These are phyloP conservation scores for Pythium apleroticum DNA, from an alignment of 352 stramenopile species.

Conservation along the genomic window DNA sequence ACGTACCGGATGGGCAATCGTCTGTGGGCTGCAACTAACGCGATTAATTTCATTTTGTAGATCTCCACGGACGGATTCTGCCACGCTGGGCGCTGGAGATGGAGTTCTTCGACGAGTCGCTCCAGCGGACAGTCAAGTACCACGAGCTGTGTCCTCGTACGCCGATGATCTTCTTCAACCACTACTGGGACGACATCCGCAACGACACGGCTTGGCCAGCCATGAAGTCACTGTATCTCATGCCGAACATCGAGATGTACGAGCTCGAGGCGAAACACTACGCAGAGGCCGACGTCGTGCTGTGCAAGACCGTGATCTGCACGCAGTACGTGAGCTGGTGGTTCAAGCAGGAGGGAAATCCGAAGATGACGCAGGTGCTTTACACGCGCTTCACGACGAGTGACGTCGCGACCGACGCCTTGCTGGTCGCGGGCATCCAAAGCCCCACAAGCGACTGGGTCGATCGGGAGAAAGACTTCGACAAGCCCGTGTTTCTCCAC, in stretches of 20 bases:
- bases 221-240: conserved; percentile 25
- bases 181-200: conserved; percentile 31
- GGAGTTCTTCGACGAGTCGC: conserved; percentile 18
- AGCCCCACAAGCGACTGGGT: background rate
- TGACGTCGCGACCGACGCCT: conserved; percentile 32
- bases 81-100: conserved; percentile 30
- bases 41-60: background rate
- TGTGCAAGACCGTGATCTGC: conserved; percentile 56
- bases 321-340: conserved; percentile 38
- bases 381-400: conserved; percentile 61
- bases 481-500: conserved; percentile 46
- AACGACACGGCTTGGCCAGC: conserved; percentile 14
- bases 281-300: conserved; percentile 41
- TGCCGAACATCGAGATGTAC: conserved; percentile 42
- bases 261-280: conserved; percentile 46
- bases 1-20: too few relatives aligned
- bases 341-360: conserved; percentile 54
- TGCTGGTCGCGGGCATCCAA: background rate
- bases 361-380: conserved; percentile 40
- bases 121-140: conserved; percentile 23
- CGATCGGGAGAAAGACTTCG: conserved; percentile 36
- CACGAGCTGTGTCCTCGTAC: conserved; percentile 33
- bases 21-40: too few relatives aligned
- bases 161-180: conserved; percentile 33
- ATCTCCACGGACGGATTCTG: conserved; percentile 22